phyloP scores from a whole-genome alignment of 441 rosid genomes.

The Corymbia calophylla region DNA sequence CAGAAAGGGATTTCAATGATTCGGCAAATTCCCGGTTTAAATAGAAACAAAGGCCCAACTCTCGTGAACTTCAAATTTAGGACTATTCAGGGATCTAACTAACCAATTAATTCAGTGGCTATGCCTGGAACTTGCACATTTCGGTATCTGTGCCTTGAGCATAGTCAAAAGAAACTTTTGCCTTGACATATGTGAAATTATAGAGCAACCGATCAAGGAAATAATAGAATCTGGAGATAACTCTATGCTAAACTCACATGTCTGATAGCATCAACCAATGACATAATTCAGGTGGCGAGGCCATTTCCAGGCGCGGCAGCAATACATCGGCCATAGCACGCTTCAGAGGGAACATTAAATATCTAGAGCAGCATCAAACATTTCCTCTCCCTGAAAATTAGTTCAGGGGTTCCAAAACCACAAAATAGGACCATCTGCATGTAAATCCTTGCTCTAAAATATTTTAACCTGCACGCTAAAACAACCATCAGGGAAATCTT shows the following conservation, averaged over 20 bases:
- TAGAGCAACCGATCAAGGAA: neutral
- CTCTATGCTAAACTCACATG: constrained; percentile 42
- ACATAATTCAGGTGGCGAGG: constrained; percentile 77
- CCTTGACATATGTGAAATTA: neutral
- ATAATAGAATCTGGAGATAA: neutral
- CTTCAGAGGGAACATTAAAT: constrained; percentile 84
- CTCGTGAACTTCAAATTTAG: neutral
- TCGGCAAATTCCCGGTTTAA: neutral
- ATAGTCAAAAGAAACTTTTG: neutral
- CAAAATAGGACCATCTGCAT: neutral
- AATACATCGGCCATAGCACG: constrained; percentile 94
- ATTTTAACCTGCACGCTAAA: too few species aligned
- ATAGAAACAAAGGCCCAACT: neutral
- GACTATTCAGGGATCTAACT: neutral
- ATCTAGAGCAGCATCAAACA: constrained; percentile 98
- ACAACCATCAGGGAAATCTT: too few species aligned
- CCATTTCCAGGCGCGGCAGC: constrained; percentile 75
- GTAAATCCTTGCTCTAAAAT: too few species aligned
- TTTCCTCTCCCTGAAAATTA: constrained; percentile 69
- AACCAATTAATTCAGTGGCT: neutral
- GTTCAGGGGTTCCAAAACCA: neutral
- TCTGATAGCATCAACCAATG: constrained; percentile 87
- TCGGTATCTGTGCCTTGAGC: neutral
- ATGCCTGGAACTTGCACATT: neutral
- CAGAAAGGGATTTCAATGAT: neutral